Conservation (phyloP, 2,329 filamentous ascomycete species). For the Colletotrichum aenigma region DNA sequence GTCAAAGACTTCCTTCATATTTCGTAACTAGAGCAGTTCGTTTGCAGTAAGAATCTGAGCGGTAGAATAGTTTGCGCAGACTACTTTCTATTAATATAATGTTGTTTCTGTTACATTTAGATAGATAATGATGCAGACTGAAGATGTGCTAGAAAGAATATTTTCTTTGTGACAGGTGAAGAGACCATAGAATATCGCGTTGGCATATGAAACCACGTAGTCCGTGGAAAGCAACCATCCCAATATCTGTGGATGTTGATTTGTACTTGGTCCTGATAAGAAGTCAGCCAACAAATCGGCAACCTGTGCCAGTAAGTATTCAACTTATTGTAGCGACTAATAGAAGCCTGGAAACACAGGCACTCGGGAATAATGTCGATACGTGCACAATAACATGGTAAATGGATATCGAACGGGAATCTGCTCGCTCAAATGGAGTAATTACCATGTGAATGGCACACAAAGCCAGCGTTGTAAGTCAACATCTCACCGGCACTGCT, state of each 20-base stretch:
- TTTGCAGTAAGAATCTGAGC: neutral
- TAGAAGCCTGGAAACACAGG: neutral
- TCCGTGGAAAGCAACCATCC: neutral
- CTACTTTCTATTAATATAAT: neutral
- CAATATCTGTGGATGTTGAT: neutral
- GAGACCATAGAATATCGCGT: neutral
- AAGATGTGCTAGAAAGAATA: neutral
- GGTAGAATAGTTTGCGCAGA: neutral
- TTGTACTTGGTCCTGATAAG: neutral
- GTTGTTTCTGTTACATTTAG: neutral
- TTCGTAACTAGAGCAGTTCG: fast-evolving
- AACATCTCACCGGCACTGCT: neutral
- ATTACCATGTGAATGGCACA: neutral
- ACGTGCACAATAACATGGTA: neutral
- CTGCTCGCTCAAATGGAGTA: neutral
- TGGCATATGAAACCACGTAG: neutral
- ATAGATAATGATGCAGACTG: no score
- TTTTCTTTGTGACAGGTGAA: neutral
- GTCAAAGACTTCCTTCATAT: neutral
- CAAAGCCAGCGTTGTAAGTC: neutral
- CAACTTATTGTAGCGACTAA: neutral
- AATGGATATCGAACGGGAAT: neutral
- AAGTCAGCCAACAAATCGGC: neutral
- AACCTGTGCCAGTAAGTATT: neutral
- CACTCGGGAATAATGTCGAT: fast-evolving